phyloP scores from a whole-genome alignment of 1,284 basidiomycete species.

The Sporisorium exsertum region DNA sequence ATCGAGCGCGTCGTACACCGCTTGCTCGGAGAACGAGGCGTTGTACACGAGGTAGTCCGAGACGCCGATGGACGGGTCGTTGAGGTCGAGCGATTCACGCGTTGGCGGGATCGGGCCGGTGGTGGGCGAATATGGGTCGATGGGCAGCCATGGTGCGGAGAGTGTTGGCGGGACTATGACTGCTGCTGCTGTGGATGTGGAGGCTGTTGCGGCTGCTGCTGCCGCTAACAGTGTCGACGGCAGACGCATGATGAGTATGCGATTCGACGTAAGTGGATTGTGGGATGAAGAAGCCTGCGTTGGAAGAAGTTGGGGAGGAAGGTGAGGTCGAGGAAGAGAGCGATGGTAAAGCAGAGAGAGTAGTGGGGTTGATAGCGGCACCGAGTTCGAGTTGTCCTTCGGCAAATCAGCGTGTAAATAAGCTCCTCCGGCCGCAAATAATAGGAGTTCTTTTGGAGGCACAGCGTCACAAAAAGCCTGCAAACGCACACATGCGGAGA shows the following conservation, averaged over 20 bases:
- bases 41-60: conserved; percentile 36
- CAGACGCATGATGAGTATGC: conserved; percentile 21
- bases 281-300: not conserved
- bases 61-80: conserved; percentile 25
- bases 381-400: not conserved
- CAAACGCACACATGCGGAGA: no score
- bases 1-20: conserved; percentile 39
- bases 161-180: not conserved
- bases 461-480: no score
- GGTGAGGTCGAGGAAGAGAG: not conserved
- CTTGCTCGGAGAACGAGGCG: conserved; percentile 39
- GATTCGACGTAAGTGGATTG: not conserved
- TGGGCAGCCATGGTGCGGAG: conserved; percentile 22
- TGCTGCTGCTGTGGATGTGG: not conserved
- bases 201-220: not conserved
- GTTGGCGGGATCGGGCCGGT: conserved; percentile 12
- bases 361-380: not conserved
- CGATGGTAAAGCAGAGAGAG: not conserved
- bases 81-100: conserved; percentile 34
- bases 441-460: not conserved
- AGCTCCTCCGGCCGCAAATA: not conserved
- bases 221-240: conserved; percentile 10
- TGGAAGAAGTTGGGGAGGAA: not conserved
- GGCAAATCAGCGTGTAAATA: conserved; percentile 1
- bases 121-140: conserved; percentile 22